Conservation (phyloP, 306 rosid species). For the Ochetophila trinervis region DNA sequence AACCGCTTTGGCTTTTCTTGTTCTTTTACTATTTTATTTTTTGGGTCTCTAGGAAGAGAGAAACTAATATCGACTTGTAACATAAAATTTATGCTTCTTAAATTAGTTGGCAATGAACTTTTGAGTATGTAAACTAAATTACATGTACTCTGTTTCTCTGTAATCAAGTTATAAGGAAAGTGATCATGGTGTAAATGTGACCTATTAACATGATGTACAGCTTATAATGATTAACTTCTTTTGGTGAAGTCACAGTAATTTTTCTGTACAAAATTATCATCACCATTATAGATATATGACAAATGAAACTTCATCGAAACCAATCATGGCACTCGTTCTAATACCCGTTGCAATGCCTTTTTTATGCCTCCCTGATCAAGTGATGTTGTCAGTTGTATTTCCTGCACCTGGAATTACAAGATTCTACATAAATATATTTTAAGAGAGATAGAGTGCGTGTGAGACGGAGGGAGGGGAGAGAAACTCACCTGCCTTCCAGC, state of each 20-base stretch:
- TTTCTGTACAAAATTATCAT: slow-evolving; percentile 24
- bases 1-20: too few relatives aligned
- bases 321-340: slow-evolving; percentile 78
- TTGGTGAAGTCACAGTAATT: not conserved
- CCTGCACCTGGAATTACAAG: slow-evolving; percentile 61
- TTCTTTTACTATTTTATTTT: too few relatives aligned
- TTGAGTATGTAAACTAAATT: too few relatives aligned
- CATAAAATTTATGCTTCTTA: too few relatives aligned
- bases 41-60: too few relatives aligned
- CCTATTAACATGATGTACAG: slow-evolving; percentile 14
- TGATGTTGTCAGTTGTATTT: slow-evolving; percentile 72
- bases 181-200: not conserved
- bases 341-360: slow-evolving; percentile 78
- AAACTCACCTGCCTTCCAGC: slow-evolving; percentile 86
- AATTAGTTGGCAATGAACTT: too few relatives aligned
- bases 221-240: slow-evolving; percentile 5
- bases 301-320: not conserved
- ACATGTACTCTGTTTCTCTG: not conserved
- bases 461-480: not conserved
- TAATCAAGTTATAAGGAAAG: not conserved
- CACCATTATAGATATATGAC: not conserved
- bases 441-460: not conserved
- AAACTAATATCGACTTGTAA: too few relatives aligned
- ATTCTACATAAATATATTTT: not conserved
- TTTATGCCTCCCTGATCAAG: slow-evolving; percentile 93